Base-by-base conservation (phyloP, 768 basidiomycete species). In the Trametes meyenii region DNA sequence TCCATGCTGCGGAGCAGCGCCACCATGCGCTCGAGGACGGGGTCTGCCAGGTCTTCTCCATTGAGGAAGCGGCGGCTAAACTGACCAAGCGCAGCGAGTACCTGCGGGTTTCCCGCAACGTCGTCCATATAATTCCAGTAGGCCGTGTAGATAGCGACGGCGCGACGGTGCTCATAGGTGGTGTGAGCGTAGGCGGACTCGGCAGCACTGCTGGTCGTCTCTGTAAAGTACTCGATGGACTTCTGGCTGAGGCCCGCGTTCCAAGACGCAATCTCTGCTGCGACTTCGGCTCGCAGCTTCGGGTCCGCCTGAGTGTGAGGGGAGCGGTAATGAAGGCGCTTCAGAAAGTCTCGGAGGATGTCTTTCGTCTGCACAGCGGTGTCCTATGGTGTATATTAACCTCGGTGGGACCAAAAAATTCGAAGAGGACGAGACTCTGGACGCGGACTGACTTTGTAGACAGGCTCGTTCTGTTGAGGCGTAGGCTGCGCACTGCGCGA, bases 111-210 rank as follows among this genome's bases (percentile, higher is more conserved):
- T 8, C 58, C 40, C 3, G 65, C 60, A 11, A 71, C 63, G 55
- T 81, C 78, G 61, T 82, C 80, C 24, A 76, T 55, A 40, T 66
- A 75, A 50, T 74, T 72, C n/a, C 69, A 54, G 40, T 72, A 75
- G 0, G 77, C 71, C 1, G 79, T 80, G 61, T 72, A 79, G 14
- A 81, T 69, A 5, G 77, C 73, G 36, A 81, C 75, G 61, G 72
- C 70, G 14, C 77, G 69, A 50, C 69, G 68, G 0, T 69, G 72
- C 33, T 73, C 59, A 64, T 55, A 50, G 14, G 48, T 10, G 35
- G 54, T 48, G 36, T 64, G 63, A 4, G 58, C 45, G 58, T 64
- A 64, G 11, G 63, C 58, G 4, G 63, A 60, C 24, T 55, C 53
- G 14, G 26, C 53, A 10, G 44, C 44, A 3, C 24, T 29, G 29